Conservation (phyloP, 75 land plant species). For the Pinus albicaulis region DNA sequence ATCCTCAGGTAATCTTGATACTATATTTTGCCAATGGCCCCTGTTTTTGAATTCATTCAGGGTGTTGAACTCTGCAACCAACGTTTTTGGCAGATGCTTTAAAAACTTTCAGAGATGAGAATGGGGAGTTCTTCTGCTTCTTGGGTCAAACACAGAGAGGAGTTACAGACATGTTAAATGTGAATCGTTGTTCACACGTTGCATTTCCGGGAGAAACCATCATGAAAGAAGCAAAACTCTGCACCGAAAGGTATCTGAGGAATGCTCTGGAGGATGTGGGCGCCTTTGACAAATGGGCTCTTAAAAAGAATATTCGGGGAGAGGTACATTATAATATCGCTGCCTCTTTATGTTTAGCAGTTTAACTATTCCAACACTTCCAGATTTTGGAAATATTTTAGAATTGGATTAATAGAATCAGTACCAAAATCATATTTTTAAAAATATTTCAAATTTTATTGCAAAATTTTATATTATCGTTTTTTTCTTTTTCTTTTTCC, state of each 20-base stretch:
- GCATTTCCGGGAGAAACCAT: constrained; percentile 27
- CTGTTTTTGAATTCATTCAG: background rate
- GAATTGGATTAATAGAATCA: too few relatives aligned
- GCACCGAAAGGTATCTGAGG: constrained; percentile 10
- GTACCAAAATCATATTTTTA: too few relatives aligned
- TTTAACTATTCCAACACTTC: too few relatives aligned
- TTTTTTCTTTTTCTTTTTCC: too few relatives aligned
- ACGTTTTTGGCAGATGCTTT: constrained; percentile 12
- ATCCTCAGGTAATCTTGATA: constrained; percentile 22
- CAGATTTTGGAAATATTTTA: too few relatives aligned
- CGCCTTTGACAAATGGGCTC: constrained; percentile 25
- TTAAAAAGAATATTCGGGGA: constrained; percentile 14
- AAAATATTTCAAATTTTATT: too few relatives aligned
- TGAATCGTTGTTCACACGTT: constrained; percentile 20
- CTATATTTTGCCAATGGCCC: background rate
- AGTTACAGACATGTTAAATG: constrained; percentile 28
- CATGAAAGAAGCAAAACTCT: constrained; percentile 19
- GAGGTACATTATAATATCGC: constrained; percentile 13
- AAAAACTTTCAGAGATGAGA: constrained; percentile 12
- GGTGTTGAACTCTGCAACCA: background rate
- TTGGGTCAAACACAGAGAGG: constrained; percentile 23
- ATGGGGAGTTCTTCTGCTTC: constrained; percentile 30
- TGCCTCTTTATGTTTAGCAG: too few relatives aligned
- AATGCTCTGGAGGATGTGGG: constrained; percentile 9
- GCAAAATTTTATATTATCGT: too few relatives aligned